Percentiles rank a stretch among this genome's conserved stretches.
These are phyloP conservation scores for Aspergillus transmontanensis DNA, from an alignment of 2,329 filamentous ascomycete genomes.

Conservation along the genomic window DNA sequence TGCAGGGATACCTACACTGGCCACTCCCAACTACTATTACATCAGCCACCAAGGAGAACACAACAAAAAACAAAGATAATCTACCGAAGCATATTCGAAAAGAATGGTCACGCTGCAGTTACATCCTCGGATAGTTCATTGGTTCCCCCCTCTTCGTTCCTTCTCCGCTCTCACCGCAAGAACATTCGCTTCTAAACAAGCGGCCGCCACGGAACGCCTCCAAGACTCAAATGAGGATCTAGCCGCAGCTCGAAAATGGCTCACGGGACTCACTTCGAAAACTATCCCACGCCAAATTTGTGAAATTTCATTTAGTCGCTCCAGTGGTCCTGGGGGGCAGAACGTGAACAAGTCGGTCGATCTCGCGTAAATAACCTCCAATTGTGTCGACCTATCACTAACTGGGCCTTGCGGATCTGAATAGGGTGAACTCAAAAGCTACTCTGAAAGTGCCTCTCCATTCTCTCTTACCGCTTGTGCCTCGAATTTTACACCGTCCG, in stretches of 20 bases:
- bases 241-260: slow-evolving; percentile 57
- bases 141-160: slow-evolving; percentile 12
- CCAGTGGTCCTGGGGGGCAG: slow-evolving; percentile 66
- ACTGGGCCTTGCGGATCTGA: slow-evolving; percentile 5
- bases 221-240: slow-evolving; percentile 34
- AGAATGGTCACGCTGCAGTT: slow-evolving; percentile 7
- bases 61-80: background rate
- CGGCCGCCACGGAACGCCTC: slow-evolving; percentile 15
- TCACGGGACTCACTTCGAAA: slow-evolving; percentile 54
- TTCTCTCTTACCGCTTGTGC: slow-evolving; percentile 56
- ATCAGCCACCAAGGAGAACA: background rate
- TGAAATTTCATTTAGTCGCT: slow-evolving; percentile 64
- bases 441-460: slow-evolving; percentile 61
- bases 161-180: slow-evolving; percentile 19
- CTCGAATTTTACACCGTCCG: slow-evolving; percentile 54
- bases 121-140: slow-evolving; percentile 9
- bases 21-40: slow-evolving; percentile 1
- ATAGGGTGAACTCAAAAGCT: slow-evolving; percentile 67
- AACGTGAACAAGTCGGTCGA: slow-evolving; percentile 67
- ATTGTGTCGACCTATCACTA: slow-evolving; percentile 5
- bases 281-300: slow-evolving; percentile 60
- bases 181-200: slow-evolving; percentile 31
- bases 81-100: background rate
- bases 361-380: background rate
- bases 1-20: slow-evolving; percentile 5